Percentiles rank a stretch among this genome's conserved stretches.
Evolutionary conservation across 257 asterid species (phyloP).

Genomic region (Scutellaria galericulata): DNA sequence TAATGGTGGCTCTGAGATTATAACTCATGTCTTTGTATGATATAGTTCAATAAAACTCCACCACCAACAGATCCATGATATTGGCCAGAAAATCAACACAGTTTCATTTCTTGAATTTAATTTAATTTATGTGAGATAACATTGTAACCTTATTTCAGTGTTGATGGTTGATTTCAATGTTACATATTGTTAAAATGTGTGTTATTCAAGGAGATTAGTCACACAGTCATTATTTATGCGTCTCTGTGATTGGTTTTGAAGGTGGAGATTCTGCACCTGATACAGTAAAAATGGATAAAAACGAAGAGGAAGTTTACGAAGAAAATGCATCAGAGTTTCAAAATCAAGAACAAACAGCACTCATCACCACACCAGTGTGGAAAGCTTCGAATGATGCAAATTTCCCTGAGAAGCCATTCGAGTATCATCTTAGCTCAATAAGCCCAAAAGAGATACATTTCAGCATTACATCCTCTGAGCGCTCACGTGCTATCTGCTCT

Average conservation of each 20-base stretch:
- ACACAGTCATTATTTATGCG: not conserved
- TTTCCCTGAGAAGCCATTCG: conserved; percentile 30
- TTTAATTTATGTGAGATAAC: not conserved
- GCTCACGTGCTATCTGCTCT: conserved; percentile 60
- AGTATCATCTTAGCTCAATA: conserved; percentile 34
- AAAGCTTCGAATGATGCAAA: conserved; percentile 10
- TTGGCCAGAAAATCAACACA: not conserved
- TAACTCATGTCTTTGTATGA: not conserved
- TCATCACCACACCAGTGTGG: conserved; percentile 17
- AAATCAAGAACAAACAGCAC: conserved; percentile 28
- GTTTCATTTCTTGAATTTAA: not conserved
- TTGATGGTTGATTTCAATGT: conserved; percentile 6
- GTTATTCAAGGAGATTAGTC: not conserved
- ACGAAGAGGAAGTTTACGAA: not conserved
- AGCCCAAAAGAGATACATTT: conserved; percentile 53
- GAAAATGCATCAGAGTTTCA: conserved; percentile 2
- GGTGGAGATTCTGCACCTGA: conserved; percentile 33
- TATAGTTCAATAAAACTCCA: not conserved
- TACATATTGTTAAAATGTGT: not conserved
- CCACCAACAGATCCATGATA: too few relatives aligned
- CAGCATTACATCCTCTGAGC: conserved; percentile 65
- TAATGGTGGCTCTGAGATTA: not conserved
- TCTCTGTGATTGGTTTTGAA: conserved; percentile 18
- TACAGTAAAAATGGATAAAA: not conserved
- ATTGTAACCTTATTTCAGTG: not conserved